Evolutionary conservation across 169 alveolate genomes (phyloP).

Genomic region (Toxoplasma gondii): DNA sequence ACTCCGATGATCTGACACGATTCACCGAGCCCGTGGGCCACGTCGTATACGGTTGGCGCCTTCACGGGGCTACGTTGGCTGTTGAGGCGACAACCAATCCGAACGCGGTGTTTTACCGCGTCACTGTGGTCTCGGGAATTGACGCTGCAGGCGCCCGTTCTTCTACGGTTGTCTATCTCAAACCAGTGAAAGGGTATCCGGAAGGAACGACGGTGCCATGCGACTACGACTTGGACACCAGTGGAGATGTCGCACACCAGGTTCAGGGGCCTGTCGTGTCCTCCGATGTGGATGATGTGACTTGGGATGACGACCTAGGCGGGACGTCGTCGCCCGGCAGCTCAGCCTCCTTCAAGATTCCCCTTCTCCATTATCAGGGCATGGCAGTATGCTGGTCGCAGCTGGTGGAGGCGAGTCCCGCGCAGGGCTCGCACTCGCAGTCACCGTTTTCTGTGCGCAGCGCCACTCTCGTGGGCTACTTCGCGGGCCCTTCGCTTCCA

Average conservation of each 20-base stretch:
- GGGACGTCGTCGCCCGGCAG: too few relatives aligned
- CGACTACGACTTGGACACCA: not conserved
- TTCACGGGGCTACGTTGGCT: not conserved
- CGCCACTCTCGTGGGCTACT: not conserved
- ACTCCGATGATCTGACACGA: not conserved
- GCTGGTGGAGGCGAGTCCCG: not conserved
- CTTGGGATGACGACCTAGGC: too few relatives aligned
- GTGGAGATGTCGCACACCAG: not conserved
- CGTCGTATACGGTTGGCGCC: not conserved
- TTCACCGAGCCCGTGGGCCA: constrained; percentile 14
- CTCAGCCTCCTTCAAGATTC: not conserved
- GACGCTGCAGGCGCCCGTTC: too few relatives aligned
- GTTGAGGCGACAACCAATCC: too few relatives aligned
- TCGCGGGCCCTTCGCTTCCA: not conserved
- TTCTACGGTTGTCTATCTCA: not conserved
- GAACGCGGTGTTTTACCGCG: too few relatives aligned
- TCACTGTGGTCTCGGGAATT: too few relatives aligned
- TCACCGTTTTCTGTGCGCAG: not conserved
- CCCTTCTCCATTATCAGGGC: not conserved
- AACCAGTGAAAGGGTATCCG: not conserved
- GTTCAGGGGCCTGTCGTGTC: not conserved
- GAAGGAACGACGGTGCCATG: not conserved
- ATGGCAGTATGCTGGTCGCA: constrained; percentile 14
- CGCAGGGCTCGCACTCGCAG: not conserved
- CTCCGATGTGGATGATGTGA: not conserved